Base-by-base conservation (phyloP, 192 early-diverging fungal species). In the Backusella westeae region DNA sequence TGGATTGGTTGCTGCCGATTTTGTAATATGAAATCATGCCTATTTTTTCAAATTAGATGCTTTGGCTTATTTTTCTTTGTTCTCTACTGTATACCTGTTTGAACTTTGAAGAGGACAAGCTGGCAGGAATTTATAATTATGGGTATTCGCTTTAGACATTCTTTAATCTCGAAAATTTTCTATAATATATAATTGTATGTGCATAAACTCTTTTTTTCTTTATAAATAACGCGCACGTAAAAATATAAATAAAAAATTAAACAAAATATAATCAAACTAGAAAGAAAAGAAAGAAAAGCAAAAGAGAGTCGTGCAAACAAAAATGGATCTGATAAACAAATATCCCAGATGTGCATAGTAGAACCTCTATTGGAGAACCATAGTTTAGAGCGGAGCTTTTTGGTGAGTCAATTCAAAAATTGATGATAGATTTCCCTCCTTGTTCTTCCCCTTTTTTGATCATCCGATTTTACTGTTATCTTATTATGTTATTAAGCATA, bases 1-100 rank as follows among this genome's bases (percentile, higher is more conserved):
- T 74, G 76, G 17, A 68, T 74, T n/a, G 80, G 80, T 8, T 81
- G 76, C 41, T 81, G 80, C 6, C 68, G 73, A 34, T 73, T 66
- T 29, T 26, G 12, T 12, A 80, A 46, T 15, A 32, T 35, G 53
- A 80, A 70, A 6, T 63, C 26, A 63, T 29, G 8, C 3, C 56
- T 63, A 63, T 29, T 63, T 63, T 23, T 26, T 12, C 26, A 29
- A 29, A 4, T 63, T 63, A 63, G 56, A 21, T 26, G 53, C 7
- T 21, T 63, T 63, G 21, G 2, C 21, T 19, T 59, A 23, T 23
- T 8, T 59, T 63, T 63, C 15, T 44, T 17, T 63, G 3, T 23
- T 29, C 0, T 63, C 2, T 29, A 63, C 23, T 26, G 21, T 26
- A 29, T 63, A 63, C 56, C 56, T 29, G 56, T 14, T 26, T 63